phyloP scores from a whole-genome alignment of 306 rosid genomes.

The Gleditsia sinensis region DNA sequence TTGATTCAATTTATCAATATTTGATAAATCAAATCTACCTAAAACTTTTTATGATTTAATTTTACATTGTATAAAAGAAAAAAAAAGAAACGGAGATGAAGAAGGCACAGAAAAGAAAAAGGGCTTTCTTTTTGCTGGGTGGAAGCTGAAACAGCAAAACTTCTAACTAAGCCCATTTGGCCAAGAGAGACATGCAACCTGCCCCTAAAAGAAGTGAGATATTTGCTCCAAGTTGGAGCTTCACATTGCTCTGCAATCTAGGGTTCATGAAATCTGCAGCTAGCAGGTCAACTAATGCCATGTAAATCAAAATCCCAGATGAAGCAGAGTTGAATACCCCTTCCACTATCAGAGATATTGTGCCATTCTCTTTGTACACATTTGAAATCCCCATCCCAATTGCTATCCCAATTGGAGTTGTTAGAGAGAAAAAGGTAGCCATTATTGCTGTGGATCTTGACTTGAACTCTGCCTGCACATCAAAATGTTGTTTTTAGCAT shows the following conservation, averaged over 20 bases:
- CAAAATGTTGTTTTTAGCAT: too few species aligned
- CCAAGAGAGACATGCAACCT: constrained; percentile 67
- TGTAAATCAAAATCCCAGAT: constrained; percentile 73
- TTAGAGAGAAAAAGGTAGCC: constrained; percentile 67
- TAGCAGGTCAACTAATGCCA: constrained; percentile 73
- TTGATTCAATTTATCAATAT: too few species aligned
- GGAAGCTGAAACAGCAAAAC: constrained; percentile 1
- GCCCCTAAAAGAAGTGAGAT: constrained; percentile 69
- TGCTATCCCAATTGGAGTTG: constrained; percentile 73
- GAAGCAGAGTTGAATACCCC: constrained; percentile 68
- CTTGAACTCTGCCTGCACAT: constrained; percentile 61
- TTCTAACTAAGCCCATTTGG: constrained; percentile 66
- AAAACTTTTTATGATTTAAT: too few species aligned
- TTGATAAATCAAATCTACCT: too few species aligned
- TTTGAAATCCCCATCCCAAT: constrained; percentile 61
- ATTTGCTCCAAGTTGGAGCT: constrained; percentile 55
- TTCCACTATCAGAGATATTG: constrained; percentile 60
- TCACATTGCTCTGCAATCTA: constrained; percentile 52
- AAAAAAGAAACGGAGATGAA: not conserved
- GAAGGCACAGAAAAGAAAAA: not conserved
- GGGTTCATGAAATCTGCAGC: constrained; percentile 82
- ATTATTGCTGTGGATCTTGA: constrained; percentile 50
- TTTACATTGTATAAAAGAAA: not conserved
- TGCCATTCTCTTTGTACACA: constrained; percentile 48
- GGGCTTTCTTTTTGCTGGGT: not conserved